These are phyloP conservation scores for Eucalyptus victrix DNA, from an alignment of 345 rosid genomes.

Conservation along the genomic window DNA sequence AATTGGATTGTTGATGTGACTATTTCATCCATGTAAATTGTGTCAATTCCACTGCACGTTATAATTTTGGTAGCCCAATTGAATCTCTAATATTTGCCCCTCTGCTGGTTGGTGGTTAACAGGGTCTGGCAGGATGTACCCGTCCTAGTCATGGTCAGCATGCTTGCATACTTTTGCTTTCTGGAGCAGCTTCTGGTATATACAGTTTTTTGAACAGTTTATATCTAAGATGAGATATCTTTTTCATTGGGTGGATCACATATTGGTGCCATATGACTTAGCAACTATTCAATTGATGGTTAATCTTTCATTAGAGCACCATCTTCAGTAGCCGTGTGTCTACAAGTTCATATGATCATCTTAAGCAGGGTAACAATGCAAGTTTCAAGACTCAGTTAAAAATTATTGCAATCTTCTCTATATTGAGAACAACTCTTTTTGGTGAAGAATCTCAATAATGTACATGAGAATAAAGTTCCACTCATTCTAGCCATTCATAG, in stretches of 20 bases:
- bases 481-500: background rate
- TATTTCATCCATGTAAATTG: background rate
- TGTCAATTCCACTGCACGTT: background rate
- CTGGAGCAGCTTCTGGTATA: slow-evolving; percentile 51
- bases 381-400: background rate
- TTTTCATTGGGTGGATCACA: background rate
- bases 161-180: slow-evolving; percentile 62
- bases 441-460: background rate
- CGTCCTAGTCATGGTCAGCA: slow-evolving; percentile 53
- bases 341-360: background rate
- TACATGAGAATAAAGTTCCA: background rate
- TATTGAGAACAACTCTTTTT: background rate
- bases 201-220: background rate
- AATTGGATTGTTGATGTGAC: background rate
- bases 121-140: slow-evolving; percentile 48
- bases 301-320: background rate
- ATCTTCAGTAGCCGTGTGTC: background rate
- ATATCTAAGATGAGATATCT: background rate
- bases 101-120: background rate
- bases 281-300: background rate
- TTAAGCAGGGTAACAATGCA: background rate
- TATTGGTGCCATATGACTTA: background rate
- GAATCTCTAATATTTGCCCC: background rate
- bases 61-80: background rate
- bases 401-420: background rate